Base-by-base conservation (phyloP, 2,329 filamentous ascomycete species). In the Colletotrichum acutatum region DNA sequence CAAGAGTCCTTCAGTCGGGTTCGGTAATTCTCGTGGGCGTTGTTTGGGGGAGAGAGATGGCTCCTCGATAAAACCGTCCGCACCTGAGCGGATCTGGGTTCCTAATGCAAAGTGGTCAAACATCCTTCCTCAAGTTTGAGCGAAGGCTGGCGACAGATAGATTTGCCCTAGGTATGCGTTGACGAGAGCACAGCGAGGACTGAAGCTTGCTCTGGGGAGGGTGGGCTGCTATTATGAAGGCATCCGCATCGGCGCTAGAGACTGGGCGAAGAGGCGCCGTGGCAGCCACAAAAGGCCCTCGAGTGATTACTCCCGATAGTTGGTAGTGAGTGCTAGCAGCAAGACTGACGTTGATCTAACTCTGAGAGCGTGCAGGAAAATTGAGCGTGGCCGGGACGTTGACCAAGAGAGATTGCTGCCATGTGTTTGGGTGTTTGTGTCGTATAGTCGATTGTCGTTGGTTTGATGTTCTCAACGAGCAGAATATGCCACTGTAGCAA, bases 201-300 rank as follows among this genome's bases (percentile, higher is more conserved):
- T n/a, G 14, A 42, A 59, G 61, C 30, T 57, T 32, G 49, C 7
- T 32, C n/a, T 14, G 24, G 26, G 67, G 56, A 56, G 61, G 61
- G 34, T 9, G 49, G 52, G 61, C 37, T 63, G 57, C 57, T 71
- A 19, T 74, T 67, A 71, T 71, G 71, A 74, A 74, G 71, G 56
- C 71, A 74, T 74, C 68, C 62, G 53, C 68, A 62, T 53, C 24
- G 28, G 49, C 68, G 71, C 68, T 74, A 59, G 62, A 12, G 60
- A 49, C 19, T 62, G 62, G 56, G 61, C 57, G 62, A 58, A 30
- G 46, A 28, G 34, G 37, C 61, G 66, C 68, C 56, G 61, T 67
- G 67, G 71, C 67, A 30, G 67, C 68, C 57, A 71, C 61, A 32
- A 74, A 66, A 71, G 71, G 62, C 67, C 71, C 71, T 22, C 53